Evolutionary conservation across 164 flowering plant species (phyloP), one percentile per base, ranked within the genome.

Genomic region (Pachysandra terminalis): DNA sequence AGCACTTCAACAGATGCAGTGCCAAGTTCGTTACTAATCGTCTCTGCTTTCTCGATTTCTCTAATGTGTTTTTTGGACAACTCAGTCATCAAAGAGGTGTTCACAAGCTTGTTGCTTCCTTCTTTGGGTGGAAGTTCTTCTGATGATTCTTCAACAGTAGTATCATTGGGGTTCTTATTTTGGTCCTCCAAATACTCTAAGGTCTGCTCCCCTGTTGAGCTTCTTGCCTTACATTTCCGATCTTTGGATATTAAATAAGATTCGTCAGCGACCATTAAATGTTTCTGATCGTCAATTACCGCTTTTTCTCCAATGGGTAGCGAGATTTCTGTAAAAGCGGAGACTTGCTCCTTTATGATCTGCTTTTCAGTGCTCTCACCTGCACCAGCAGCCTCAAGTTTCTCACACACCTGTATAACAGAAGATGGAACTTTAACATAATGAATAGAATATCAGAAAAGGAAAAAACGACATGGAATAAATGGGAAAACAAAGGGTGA

Each of bases 211-310:
- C 61, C 63, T 59, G 52, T 55, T 9, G 64, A 45, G 64, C 58
- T 54, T 69, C 61, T 59, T 69, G 58, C 70, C 66, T 68, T 66
- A n/a, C 15, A 54, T 53, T 52, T 61, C 12, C 24, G 22, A 57
- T 73, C 63, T 23, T 16, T 25, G n/a, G 66, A 17, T 37, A 49
- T 67, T 59, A 51, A 21, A 40, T 61, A 25, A 54, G 73, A 61
- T 28, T 67, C 72, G 9, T n/a, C 52, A 27, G 25, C 52, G 2
- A 62, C 52, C 41, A 21, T 65, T 67, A 70, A 73, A 17, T 64
- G 73, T 68, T 67, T 76, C 19, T 58, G 65, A 51, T 64, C 71
- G 61, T 75, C 67, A 24, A 21, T 45, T 7, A 49, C 66, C 56
- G 64, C 35, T 26, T 65, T 61, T 64, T 57, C 73, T 62, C 35